Conservation (phyloP, 768 basidiomycete species). For the Lactarius akahatsu region DNA sequence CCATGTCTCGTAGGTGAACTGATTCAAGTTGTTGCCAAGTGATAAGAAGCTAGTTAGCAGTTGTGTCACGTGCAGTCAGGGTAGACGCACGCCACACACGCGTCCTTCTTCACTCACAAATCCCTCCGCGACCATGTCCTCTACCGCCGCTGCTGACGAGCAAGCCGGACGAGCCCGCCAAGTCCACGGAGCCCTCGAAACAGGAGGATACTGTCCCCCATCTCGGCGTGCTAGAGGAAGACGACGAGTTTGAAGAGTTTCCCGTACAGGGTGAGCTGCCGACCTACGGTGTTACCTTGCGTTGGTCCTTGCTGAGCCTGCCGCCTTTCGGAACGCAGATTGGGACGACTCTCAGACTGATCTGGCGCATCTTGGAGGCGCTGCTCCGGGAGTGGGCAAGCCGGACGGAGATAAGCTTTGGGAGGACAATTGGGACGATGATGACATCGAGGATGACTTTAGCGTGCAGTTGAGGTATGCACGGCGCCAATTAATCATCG, state of each 20-base stretch:
- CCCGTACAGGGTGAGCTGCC: conserved; percentile 65
- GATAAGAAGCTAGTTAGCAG: neutral
- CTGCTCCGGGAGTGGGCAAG: conserved; percentile 70
- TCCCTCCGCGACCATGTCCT: conserved; percentile 30
- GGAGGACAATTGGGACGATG: conserved; percentile 99
- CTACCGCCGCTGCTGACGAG: conserved; percentile 34
- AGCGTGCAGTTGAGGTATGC: conserved; percentile 90
- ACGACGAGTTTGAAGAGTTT: conserved; percentile 97
- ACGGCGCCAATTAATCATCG: neutral
- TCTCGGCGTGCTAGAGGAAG: conserved; percentile 91
- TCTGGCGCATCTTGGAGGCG: conserved; percentile 71
- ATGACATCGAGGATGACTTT: conserved; percentile 98
- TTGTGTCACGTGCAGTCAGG: conserved; percentile 5
- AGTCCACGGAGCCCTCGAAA: conserved; percentile 32
- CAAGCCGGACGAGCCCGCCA: conserved; percentile 31
- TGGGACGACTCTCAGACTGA: conserved; percentile 88
- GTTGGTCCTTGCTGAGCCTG: neutral
- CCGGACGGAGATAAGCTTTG: conserved; percentile 89
- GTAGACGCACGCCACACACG: neutral
- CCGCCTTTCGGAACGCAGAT: conserved; percentile 44
- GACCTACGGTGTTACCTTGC: neutral
- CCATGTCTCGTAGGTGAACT: conserved; percentile 8
- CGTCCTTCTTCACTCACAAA: neutral
- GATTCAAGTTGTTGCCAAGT: too few species aligned
- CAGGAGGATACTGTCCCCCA: conserved; percentile 41